These are phyloP conservation scores for Pleurotus platypus DNA, from an alignment of 768 basidiomycete genomes.

Conservation along the genomic window DNA sequence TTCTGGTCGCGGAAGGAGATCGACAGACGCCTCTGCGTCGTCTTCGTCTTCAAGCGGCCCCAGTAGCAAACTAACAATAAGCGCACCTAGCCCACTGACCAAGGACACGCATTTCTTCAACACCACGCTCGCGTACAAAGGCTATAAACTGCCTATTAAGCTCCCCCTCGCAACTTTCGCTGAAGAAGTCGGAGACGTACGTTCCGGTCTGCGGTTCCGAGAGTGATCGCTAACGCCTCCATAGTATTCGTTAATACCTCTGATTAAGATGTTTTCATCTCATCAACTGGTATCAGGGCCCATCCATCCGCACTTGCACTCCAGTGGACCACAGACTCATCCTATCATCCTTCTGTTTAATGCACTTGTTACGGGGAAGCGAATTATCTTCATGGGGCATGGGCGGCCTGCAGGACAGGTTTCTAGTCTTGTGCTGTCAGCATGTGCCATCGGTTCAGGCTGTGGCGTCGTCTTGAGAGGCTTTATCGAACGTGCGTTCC, in stretches of 20 bases:
- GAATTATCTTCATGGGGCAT: constrained; percentile 94
- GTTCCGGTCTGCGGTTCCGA: background rate
- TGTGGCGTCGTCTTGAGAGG: constrained; percentile 82
- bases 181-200: constrained; percentile 95
- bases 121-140: constrained; percentile 79
- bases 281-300: constrained; percentile 64
- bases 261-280: constrained; percentile 78
- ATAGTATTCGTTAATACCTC: constrained; percentile 89
- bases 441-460: constrained; percentile 90
- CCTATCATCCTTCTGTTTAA: constrained; percentile 96
- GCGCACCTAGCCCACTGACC: constrained; percentile 39
- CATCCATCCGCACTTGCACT: constrained; percentile 89
- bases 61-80: constrained; percentile 42
- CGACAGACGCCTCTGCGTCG: constrained; percentile 75
- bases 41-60: constrained; percentile 37
- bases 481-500: constrained; percentile 89
- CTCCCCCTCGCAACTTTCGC: constrained; percentile 87
- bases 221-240: background rate
- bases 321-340: constrained; percentile 85
- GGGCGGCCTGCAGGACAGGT: constrained; percentile 87
- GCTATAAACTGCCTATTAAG: constrained; percentile 83
- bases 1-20: constrained; percentile 50
- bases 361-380: constrained; percentile 90
- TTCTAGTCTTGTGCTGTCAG: constrained; percentile 87
- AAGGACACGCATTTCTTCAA: constrained; percentile 97